Evolutionary conservation across 179 eudicot species (phyloP), one percentile per base, ranked within the genome.

Genomic region (Pouteria campechiana): DNA sequence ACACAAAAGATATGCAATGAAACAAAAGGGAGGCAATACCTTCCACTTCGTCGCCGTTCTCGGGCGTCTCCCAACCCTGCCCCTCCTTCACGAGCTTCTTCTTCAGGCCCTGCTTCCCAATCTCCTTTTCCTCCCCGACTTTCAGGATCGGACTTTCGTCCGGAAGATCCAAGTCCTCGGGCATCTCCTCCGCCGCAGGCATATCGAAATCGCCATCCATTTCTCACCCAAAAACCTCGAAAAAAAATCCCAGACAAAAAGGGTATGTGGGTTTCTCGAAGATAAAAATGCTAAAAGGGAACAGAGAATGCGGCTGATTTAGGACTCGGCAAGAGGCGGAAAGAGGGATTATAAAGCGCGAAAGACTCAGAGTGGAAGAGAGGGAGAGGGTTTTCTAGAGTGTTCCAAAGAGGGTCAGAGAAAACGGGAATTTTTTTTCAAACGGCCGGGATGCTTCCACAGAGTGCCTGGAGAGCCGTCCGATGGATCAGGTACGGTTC

Each of bases 51-150:
- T 87, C 94, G 46, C 90, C 90, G 48, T 31, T 58, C 3, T 83
- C 90, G 24, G 94, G 96, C 38, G 70, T 72, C 2, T 83, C 90
- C 88, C 84, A 87, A 3, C 83, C 89, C 10, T 76, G 67, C 9
- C 96, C 96, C 46, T 76, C 90, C 36, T 83, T 83, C 3, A 86
- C 49, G 14, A 86, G 90, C 75, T 83, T 86, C 79, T 83, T 86
- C 78, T 76, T 79, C 75, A 86, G 40, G 3, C 93, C 93, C 37
- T 68, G 36, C 6, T 32, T 54, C 0, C 73, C 83, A 63, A 87
- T 76, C 79, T 79, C 83, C 56, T 67, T 79, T 69, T 83, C 94
- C 7, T 87, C 96, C 2, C 94, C 96, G 14, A 72, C 94, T 57
- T 79, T 86, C 77, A 74, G 9, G n/a, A 25, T 29, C 36, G 76